phyloP scores from a whole-genome alignment of 345 rosid species.

The Pistacia atlantica region DNA sequence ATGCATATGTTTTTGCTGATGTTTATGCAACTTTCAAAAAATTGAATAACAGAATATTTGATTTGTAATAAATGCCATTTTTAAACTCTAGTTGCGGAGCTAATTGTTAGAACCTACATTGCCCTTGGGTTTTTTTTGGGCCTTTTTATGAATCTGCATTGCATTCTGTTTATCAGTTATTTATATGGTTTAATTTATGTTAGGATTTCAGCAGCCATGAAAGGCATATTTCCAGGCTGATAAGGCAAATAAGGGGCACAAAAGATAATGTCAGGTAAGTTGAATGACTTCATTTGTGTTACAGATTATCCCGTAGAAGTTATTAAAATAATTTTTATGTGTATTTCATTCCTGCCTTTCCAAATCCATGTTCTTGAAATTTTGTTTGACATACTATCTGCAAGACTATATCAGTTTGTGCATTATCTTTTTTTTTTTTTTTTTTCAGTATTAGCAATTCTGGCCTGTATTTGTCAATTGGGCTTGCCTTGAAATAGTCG shows the following conservation, averaged over 20 bases:
- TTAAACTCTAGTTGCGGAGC: neutral
- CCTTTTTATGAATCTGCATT: neutral
- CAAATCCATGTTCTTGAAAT: neutral
- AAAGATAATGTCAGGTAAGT: conserved; percentile 75
- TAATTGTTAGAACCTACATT: neutral
- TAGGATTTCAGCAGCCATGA: conserved; percentile 72
- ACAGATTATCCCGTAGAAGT: neutral
- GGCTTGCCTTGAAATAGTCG: conserved; percentile 1
- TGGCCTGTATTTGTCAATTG: neutral
- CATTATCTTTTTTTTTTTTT: neutral
- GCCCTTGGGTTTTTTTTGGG: neutral
- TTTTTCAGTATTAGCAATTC: neutral
- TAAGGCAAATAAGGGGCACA: conserved; percentile 67
- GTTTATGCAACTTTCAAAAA: neutral
- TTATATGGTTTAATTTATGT: conserved; percentile 17
- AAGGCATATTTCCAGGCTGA: conserved; percentile 57
- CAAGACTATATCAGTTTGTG: neutral
- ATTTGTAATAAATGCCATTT: neutral
- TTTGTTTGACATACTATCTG: neutral
- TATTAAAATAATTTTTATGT: neutral
- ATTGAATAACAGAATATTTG: neutral
- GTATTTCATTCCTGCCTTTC: neutral
- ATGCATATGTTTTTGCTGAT: neutral
- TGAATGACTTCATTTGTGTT: conserved; percentile 13
- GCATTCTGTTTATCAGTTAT: conserved; percentile 21